Evolutionary conservation across 106 monocot species (phyloP).

Genomic region (Ottelia alismoides): DNA sequence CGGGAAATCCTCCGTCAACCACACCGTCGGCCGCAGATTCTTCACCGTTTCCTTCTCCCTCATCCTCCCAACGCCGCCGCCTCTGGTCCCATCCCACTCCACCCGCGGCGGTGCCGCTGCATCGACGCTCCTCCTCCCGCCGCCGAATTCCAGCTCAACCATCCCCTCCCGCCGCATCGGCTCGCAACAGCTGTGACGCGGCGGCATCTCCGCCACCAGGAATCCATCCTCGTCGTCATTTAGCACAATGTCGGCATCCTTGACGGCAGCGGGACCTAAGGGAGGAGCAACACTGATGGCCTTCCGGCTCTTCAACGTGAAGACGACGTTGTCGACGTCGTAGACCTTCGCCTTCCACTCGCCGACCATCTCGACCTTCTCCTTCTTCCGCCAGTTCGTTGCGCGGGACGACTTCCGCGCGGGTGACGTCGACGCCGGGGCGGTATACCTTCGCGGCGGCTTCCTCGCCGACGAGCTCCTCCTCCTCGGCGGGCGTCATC

Average conservation of each 20-base stretch:
- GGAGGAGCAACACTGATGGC: not conserved
- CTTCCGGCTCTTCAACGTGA: conserved; percentile 49
- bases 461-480: conserved; percentile 18
- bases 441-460: conserved; percentile 43
- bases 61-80: not conserved
- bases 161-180: too few species aligned
- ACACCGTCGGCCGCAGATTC: conserved; percentile 61
- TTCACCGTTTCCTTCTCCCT: conserved; percentile 94
- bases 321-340: conserved; percentile 72
- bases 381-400: conserved; percentile 62
- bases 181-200: conserved; percentile 54
- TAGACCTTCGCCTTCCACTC: conserved; percentile 65
- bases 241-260: conserved; percentile 27
- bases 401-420: conserved; percentile 42
- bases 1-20: conserved; percentile 92
- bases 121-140: too few species aligned
- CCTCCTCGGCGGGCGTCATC: too few species aligned
- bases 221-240: conserved; percentile 63
- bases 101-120: too few species aligned
- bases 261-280: too few species aligned
- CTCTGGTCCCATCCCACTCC: not conserved
- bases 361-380: conserved; percentile 65
- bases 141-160: too few species aligned
- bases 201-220: conserved; percentile 65
- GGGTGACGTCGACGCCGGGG: conserved; percentile 63